Evolutionary conservation across 257 asterid species (phyloP), one percentile per base, ranked within the genome.

Genomic region (Henckelia pumila): DNA sequence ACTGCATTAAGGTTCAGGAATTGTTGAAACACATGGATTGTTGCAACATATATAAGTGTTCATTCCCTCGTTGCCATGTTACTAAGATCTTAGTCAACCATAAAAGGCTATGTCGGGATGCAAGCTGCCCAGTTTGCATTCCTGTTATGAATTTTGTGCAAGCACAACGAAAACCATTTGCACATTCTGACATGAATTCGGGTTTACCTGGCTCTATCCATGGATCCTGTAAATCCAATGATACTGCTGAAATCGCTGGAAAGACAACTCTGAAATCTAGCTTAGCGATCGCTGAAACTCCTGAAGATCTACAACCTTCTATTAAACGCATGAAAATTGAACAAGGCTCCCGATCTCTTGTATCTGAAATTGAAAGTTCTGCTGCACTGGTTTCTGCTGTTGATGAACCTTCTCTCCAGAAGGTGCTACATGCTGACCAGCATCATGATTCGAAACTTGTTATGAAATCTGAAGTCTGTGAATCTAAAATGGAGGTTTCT

Each of bases 251-350:
- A 79, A 70, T 71, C 73, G 67, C 78, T 56, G 83, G 75, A 70
- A 81, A 78, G 69, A 68, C 82, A 50, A 63, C 62, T 61, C 70
- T 76, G 30, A 88, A 81, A 81, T 56, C 63, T 29, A 80, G 78
- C 80, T 82, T 82, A 44, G 58, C 65, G 60, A 78, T 76, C 35
- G 75, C 78, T 72, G 85, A 79, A 71, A 85, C 83, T 61, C 84
- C 85, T 2, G 88, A 80, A 78, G 89, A 83, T 78, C 81, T 84
- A 59, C 93, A 84, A 55, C 95, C 94, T 62, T 81, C 89, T 64
- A 75, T 82, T 62, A 94, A 94, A 37, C 99, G 99, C 76, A 79
- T 84, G 83, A 94, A 91, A 81, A 89, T 81, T 82, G 99, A 86
- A 79, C 95, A 78, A 68, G 73, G 79, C 64, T 70, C 90, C 25